phyloP scores from a whole-genome alignment of 192 early-diverging fungal species.

The Backusella parvicylindrica region DNA sequence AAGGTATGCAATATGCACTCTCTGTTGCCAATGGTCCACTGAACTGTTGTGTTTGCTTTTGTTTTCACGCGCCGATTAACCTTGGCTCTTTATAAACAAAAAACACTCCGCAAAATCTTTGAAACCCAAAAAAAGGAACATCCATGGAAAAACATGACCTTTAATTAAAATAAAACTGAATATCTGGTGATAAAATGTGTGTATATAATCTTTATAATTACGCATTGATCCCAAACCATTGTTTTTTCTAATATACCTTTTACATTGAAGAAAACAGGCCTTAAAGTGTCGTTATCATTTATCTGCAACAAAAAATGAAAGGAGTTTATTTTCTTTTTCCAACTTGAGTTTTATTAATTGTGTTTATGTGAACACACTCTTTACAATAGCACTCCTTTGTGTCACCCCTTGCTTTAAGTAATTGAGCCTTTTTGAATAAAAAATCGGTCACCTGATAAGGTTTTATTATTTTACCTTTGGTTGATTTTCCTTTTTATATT shows the following conservation, averaged over 20 bases:
- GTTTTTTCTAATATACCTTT: neutral
- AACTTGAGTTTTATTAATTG: neutral
- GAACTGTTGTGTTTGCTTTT: neutral
- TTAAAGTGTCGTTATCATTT: neutral
- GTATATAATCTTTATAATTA: neutral
- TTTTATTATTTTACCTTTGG: neutral
- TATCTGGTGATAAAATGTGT: neutral
- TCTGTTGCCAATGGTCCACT: neutral
- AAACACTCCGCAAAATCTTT: neutral
- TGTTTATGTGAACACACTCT: neutral
- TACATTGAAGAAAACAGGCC: neutral
- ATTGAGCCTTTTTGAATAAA: neutral
- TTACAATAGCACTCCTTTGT: neutral
- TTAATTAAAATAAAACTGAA: neutral
- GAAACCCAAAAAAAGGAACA: neutral
- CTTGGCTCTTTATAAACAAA: neutral
- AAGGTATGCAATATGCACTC: neutral
- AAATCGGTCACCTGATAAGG: neutral
- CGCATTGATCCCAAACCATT: neutral
- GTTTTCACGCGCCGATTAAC: neutral
- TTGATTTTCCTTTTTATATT: neutral
- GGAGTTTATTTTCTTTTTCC: neutral
- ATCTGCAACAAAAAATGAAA: neutral
- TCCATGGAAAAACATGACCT: neutral
- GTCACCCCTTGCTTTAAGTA: neutral